A percentile compares a stretch with the other conserved stretches of the same genome.
Evolutionary conservation across 495 filamentous ascomycete genomes (phyloP).

Genomic region (Penicillium argentinense): DNA sequence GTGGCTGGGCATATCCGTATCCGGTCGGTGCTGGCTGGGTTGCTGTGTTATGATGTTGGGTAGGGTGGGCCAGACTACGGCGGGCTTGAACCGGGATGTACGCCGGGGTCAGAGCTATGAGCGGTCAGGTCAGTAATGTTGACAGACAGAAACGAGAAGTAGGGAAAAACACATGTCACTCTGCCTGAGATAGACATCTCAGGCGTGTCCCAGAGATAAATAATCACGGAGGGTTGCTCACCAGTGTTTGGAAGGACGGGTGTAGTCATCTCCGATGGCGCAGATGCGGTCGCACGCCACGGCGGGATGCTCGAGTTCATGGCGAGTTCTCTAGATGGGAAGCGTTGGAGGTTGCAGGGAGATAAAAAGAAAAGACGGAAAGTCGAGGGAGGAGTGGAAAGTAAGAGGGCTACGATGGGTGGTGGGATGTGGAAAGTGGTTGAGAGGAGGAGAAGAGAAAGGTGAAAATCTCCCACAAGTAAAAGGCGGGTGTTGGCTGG

Average conservation of each 20-base stretch:
- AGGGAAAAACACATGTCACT: no score
- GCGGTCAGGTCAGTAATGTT: no score
- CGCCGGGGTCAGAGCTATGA: slow-evolving; percentile 41
- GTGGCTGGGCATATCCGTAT: no score
- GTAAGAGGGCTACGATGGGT: slow-evolving; percentile 22
- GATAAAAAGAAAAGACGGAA: slow-evolving; percentile 12
- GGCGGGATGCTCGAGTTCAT: slow-evolving; percentile 47
- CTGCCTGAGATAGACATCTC: no score
- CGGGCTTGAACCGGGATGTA: slow-evolving; percentile 54
- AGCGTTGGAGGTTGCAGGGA: slow-evolving; percentile 8
- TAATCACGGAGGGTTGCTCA: slow-evolving; percentile 21
- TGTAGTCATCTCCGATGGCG: slow-evolving; percentile 27
- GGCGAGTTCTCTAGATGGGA: slow-evolving; percentile 12
- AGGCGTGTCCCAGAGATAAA: no score
- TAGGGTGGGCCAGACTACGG: slow-evolving; percentile 45
- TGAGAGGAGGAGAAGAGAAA: slow-evolving; percentile 1
- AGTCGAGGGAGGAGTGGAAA: background rate
- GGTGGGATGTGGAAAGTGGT: background rate
- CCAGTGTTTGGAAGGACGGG: slow-evolving; percentile 31
- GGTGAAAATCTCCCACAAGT: no score
- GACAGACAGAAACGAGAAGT: background rate
- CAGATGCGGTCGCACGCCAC: slow-evolving; percentile 42
- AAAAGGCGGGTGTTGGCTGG: no score
- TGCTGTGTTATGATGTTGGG: slow-evolving; percentile 17
- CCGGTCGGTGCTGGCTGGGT: slow-evolving; percentile 28